Evolutionary conservation across 2,329 filamentous ascomycete genomes (phyloP), one percentile per base, ranked within the genome.

Genomic region (Nakataea oryzae): DNA sequence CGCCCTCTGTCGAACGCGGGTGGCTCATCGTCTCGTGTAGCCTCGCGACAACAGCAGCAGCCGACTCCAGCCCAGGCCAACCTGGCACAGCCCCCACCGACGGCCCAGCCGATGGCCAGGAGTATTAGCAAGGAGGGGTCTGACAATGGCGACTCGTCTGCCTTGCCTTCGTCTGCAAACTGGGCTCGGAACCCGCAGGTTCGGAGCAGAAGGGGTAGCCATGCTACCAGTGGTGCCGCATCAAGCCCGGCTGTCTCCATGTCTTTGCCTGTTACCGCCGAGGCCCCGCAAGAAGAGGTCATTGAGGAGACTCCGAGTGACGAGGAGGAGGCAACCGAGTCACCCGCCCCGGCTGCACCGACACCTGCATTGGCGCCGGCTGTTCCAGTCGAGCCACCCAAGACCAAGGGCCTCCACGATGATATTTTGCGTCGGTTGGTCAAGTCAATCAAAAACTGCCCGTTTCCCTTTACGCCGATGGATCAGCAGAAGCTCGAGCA

Each of bases 81-180:
- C 66, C 75, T 61, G 67, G 72, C 56, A 32, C 64, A 72, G 7
- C 72, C 76, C 8, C 21, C 41, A n/a, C 41, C 21, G 41, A 74
- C 74, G 14, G 77, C 83, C 4, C 84, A 87, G 66, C 75, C 82
- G n/a, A 92, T 95, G 88, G 81, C 81, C 34, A 83, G 90, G 54
- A 87, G 91, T 64, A 80, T 83, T n/a, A 93, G 89, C 74, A 92
- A 90, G 70, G 90, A 96, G 64, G 87, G 84, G 12, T 86, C 88
- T 0, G 85, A 88, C 62, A 83, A 80, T 69, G 86, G 83, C n/a
- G 93, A 97, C 70, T 87, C 88, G 3, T 92, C 95, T 54, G 95
- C 92, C n/a, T 79, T 99, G 55, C 96, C 95, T 2, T 91, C 93
- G 1, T 92, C 93, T 3, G 95, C 93, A 5, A 97, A 88, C 70